These are phyloP conservation scores for Cyclocybe cylindracea DNA, from an alignment of 768 basidiomycete species.

Conservation along the genomic window DNA sequence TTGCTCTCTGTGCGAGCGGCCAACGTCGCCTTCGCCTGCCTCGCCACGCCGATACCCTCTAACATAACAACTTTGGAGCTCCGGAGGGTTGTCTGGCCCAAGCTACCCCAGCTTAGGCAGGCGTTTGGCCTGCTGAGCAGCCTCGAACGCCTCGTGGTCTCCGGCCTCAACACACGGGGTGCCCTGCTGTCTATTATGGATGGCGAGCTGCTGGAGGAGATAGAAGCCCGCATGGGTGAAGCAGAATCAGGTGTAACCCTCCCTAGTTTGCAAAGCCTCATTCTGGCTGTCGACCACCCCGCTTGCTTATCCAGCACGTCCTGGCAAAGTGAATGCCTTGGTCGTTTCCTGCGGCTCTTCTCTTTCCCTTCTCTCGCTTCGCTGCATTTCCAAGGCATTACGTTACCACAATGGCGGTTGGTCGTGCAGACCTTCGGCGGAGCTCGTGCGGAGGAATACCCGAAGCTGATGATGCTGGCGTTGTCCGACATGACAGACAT, in stretches of 20 bases:
- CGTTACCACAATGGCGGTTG: constrained; percentile 9
- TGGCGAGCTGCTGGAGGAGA: constrained; percentile 6
- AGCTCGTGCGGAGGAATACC: constrained; percentile 10
- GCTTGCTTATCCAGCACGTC: neutral
- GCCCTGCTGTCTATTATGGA: constrained; percentile 15
- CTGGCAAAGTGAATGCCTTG: constrained; percentile 12
- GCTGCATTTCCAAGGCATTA: constrained; percentile 18
- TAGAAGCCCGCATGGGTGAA: neutral
- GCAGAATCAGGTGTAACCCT: constrained; percentile 15
- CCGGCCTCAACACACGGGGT: constrained; percentile 18
- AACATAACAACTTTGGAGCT: too few species aligned
- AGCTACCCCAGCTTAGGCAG: too few species aligned
- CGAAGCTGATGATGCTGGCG: constrained; percentile 20
- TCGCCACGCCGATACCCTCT: constrained; percentile 11
- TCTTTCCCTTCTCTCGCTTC: constrained; percentile 10
- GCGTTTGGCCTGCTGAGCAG: constrained; percentile 14
- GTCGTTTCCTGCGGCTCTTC: constrained; percentile 24
- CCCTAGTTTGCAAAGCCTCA: constrained; percentile 22
- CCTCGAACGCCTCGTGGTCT: constrained; percentile 25
- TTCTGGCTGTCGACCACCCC: constrained; percentile 17
- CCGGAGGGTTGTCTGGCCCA: too few species aligned
- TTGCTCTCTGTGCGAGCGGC: constrained; percentile 8
- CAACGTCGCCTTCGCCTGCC: constrained; percentile 20
- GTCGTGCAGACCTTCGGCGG: constrained; percentile 11
- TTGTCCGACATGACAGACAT: constrained; percentile 20